Percentiles rank a stretch among this genome's conserved stretches.
These are phyloP conservation scores for Lanmaoa rubissima DNA, from an alignment of 768 basidiomycete species.

Conservation along the genomic window DNA sequence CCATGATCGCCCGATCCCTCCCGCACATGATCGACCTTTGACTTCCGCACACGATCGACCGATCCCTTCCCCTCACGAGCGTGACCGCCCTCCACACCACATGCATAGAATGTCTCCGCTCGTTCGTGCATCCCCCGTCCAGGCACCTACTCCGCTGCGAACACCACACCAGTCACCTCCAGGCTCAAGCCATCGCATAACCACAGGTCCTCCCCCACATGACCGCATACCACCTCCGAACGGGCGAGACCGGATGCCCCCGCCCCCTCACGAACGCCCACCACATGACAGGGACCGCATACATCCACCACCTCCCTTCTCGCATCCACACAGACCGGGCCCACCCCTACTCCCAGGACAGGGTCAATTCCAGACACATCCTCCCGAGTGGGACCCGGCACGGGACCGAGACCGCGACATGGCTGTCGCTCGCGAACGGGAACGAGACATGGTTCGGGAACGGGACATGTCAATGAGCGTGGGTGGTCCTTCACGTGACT, in stretches of 20 bases:
- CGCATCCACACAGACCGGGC: conserved; percentile 20
- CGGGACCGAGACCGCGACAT: conserved; percentile 27
- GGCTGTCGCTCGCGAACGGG: conserved; percentile 20
- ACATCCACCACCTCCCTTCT: conserved; percentile 24
- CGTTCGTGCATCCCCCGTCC: conserved; percentile 17
- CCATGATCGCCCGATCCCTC: conserved; percentile 23
- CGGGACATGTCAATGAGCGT: conserved; percentile 19
- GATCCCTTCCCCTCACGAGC: conserved; percentile 26
- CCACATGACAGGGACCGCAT: conserved; percentile 27
- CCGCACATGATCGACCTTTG: conserved; percentile 20
- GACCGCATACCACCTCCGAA: conserved; percentile 24
- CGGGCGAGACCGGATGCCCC: conserved; percentile 28
- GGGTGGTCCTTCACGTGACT: conserved; percentile 25
- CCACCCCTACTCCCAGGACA: conserved; percentile 28
- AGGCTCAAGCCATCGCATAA: conserved; percentile 24
- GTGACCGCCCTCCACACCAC: conserved; percentile 20
- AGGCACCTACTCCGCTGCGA: conserved; percentile 16
- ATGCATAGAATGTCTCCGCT: conserved; percentile 27
- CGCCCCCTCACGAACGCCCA: conserved; percentile 22
- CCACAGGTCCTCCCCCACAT: conserved; percentile 16
- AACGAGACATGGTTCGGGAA: conserved; percentile 25
- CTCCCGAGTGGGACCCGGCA: conserved; percentile 28
- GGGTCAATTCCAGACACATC: conserved; percentile 30
- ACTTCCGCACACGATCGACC: conserved; percentile 24
- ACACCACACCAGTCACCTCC: conserved; percentile 26